Conservation (phyloP, 495 filamentous ascomycete genomes). For the Penicillium longicatenatum region DNA sequence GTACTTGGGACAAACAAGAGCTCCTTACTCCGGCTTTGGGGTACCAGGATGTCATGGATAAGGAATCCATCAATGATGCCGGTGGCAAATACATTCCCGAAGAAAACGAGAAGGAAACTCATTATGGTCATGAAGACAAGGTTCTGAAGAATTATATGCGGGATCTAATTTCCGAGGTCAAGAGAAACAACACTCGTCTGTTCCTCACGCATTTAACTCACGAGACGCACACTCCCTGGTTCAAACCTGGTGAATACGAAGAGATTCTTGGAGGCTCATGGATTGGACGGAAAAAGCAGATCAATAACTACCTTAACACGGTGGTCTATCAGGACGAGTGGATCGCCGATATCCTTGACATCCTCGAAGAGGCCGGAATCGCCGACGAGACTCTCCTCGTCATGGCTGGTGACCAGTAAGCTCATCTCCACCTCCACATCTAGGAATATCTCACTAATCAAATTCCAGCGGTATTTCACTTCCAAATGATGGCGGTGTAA, state of each 20-base stretch:
- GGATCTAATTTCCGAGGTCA: constrained; percentile 37
- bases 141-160: constrained; percentile 38
- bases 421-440: neutral
- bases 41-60: constrained; percentile 33
- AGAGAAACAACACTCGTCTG: constrained; percentile 36
- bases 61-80: constrained; percentile 26
- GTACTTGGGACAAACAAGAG: constrained; percentile 30
- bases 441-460: neutral
- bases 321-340: constrained; percentile 42
- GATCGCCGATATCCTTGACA: constrained; percentile 35
- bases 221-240: constrained; percentile 45
- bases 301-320: constrained; percentile 46
- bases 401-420: constrained; percentile 48
- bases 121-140: constrained; percentile 42
- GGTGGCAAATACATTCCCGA: constrained; percentile 26
- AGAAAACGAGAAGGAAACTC: constrained; percentile 30
- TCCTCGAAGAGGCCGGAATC: constrained; percentile 40
- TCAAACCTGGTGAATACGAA: constrained; percentile 40
- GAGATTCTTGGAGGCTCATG: constrained; percentile 26
- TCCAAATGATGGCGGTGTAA: constrained; percentile 33
- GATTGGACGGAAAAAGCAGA: constrained; percentile 29
- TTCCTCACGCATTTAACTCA: constrained; percentile 48
- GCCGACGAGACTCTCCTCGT: constrained; percentile 46
- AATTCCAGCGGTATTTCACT: constrained; percentile 29
- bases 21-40: constrained; percentile 34